Conservation (phyloP, 345 rosid species). For the Syzygium jambos region DNA sequence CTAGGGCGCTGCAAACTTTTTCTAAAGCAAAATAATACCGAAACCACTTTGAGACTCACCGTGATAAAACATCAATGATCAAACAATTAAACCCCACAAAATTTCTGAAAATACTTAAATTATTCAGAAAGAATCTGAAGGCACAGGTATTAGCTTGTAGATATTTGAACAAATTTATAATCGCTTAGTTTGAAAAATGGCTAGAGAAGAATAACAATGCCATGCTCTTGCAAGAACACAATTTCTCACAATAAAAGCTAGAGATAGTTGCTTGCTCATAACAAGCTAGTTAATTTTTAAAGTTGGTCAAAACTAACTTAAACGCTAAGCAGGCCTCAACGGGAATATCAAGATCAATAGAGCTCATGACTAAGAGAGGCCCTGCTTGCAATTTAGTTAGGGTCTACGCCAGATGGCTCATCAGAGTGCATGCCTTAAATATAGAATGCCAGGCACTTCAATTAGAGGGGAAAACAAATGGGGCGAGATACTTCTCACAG, state of each 20-base stretch:
- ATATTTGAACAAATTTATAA: background rate
- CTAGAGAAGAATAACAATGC: background rate
- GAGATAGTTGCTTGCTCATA: background rate
- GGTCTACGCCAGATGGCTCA: background rate
- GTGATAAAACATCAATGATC: background rate
- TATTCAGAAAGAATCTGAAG: background rate
- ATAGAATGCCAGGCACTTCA: background rate
- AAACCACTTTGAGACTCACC: background rate
- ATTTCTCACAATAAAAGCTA: background rate
- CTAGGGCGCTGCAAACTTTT: background rate
- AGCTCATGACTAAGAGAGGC: background rate
- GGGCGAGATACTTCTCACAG: background rate
- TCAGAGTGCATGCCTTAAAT: background rate
- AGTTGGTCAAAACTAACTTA: background rate
- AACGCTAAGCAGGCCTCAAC: background rate
- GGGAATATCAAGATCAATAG: background rate
- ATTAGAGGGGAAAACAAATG: background rate
- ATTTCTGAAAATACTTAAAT: background rate
- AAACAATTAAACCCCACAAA: background rate
- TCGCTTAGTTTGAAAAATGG: background rate
- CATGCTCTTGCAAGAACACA: background rate
- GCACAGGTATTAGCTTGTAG: background rate
- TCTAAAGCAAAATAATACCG: background rate
- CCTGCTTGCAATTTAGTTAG: background rate
- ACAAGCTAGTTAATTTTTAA: background rate